Evolutionary conservation across 257 asterid species (phyloP), one percentile per base, ranked within the genome.

Genomic region (Paraleonurus japonicus): DNA sequence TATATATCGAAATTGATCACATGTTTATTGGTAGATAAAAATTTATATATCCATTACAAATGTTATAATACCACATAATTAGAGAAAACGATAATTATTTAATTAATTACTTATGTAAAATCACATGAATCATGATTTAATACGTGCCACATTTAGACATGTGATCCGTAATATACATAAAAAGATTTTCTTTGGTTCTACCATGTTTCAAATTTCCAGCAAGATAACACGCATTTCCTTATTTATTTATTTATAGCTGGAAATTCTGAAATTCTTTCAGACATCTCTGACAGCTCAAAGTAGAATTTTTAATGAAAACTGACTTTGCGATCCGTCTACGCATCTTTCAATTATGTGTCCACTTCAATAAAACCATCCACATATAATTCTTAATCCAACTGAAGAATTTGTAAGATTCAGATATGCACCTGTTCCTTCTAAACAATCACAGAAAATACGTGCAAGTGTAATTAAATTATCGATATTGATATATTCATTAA

Each of bases 211-310:
- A 45, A 15, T 45, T 45, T 45, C 53, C 53, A 45, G 53, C 53
- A 15, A 45, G 53, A 45, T 45, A 16, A 45, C 8, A 45, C 8
- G 17, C 22, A 2, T 45, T 45, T 20, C 3, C 53, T 15, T 45
- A 15, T 45, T 45, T 45, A 45, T 45, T 24, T 45, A 51, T 48
- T 45, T 26, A 19, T 48, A 48, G 61, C 61, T 67, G 61, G 59
- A 47, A 47, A 37, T 16, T 12, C 35, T 3, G 5, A 63, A 2
- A 33, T 13, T 26, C 16, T 45, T 67, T 17, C 22, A 27, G 17
- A 28, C 28, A 67, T 27, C 20, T 63, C 48, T 15, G 77, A 63
- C 65, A 50, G 55, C 71, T 22, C 65, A 63, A 62, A 72, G 45
- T 60, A 22, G 28, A 63, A 27, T 67, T 67, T 67, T 32, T 17